Conservation (phyloP, 2,329 filamentous ascomycete species). For the Leptosphaerulina australis region DNA sequence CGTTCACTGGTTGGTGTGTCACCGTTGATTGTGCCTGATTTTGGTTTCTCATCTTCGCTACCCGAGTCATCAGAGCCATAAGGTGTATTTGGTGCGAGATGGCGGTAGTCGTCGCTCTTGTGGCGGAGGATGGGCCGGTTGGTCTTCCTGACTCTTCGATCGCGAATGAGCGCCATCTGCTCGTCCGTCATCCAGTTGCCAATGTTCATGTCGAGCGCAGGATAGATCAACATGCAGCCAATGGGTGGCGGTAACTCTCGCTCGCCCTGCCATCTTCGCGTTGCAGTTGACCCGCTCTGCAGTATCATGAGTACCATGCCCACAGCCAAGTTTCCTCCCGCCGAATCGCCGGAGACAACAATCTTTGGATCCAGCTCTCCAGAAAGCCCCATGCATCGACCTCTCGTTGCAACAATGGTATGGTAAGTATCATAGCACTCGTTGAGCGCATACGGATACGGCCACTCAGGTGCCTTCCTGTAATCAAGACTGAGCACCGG, state of each 20-base stretch:
- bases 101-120: slow-evolving; percentile 88
- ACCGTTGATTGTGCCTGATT: slow-evolving; percentile 16
- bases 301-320: slow-evolving; percentile 88
- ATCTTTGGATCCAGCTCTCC: slow-evolving; percentile 70
- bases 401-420: slow-evolving; percentile 72
- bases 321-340: slow-evolving; percentile 80
- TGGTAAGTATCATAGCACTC: slow-evolving; percentile 88
- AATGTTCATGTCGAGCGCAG: slow-evolving; percentile 93
- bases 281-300: slow-evolving; percentile 68
- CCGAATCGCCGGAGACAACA: slow-evolving; percentile 79
- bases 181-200: slow-evolving; percentile 99
- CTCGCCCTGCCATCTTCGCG: slow-evolving; percentile 62
- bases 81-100: slow-evolving; percentile 79
- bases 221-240: slow-evolving; percentile 85
- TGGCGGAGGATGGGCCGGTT: slow-evolving; percentile 79
- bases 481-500: slow-evolving; percentile 93
- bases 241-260: slow-evolving; percentile 73
- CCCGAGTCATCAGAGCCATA: slow-evolving; percentile 79
- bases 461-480: slow-evolving; percentile 81
- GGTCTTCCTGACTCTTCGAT: slow-evolving; percentile 75
- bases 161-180: slow-evolving; percentile 92
- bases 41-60: slow-evolving; percentile 47
- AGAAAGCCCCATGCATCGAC: slow-evolving; percentile 75
- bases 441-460: slow-evolving; percentile 83
- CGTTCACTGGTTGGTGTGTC: slow-evolving; percentile 28